Conservation (phyloP, 208 protist species). For the Herpetomonas tarakana region DNA sequence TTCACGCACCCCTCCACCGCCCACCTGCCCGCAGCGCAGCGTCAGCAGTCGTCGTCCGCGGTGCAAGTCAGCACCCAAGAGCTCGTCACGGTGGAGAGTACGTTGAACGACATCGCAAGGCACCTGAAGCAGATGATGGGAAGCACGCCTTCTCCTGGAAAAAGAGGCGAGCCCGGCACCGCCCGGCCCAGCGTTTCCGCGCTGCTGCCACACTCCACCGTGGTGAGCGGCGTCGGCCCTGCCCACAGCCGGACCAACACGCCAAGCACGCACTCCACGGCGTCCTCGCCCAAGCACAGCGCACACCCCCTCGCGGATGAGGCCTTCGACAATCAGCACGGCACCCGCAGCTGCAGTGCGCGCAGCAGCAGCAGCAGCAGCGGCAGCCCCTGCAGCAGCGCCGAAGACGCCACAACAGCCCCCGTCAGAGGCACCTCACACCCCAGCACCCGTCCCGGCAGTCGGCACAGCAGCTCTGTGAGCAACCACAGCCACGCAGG, state of each 20-base stretch:
- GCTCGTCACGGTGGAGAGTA: slow-evolving; percentile 4
- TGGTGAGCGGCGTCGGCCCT: neutral
- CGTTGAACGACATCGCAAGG: slow-evolving; percentile 15
- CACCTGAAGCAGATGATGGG: slow-evolving; percentile 6
- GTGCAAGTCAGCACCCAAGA: neutral
- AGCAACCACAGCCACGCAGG: too few species aligned
- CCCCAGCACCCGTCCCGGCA: neutral
- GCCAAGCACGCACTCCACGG: neutral
- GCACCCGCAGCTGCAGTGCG: neutral
- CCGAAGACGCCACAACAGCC: neutral
- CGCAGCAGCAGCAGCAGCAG: neutral
- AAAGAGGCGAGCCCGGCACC: neutral
- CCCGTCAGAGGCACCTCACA: neutral
- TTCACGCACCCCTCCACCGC: too few species aligned
- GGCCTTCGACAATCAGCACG: neutral
- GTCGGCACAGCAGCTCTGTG: too few species aligned
- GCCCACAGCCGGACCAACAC: neutral
- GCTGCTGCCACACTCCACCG: slow-evolving; percentile 6
- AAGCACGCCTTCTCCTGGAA: neutral
- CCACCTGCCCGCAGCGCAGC: too few species aligned
- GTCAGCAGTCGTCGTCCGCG: too few species aligned
- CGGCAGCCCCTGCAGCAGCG: neutral
- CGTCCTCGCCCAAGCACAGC: neutral
- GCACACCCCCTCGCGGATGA: neutral
- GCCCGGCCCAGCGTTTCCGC: too few species aligned